Evolutionary conservation across 768 basidiomycete species (phyloP).

Genomic region (Boletus huronensis): DNA sequence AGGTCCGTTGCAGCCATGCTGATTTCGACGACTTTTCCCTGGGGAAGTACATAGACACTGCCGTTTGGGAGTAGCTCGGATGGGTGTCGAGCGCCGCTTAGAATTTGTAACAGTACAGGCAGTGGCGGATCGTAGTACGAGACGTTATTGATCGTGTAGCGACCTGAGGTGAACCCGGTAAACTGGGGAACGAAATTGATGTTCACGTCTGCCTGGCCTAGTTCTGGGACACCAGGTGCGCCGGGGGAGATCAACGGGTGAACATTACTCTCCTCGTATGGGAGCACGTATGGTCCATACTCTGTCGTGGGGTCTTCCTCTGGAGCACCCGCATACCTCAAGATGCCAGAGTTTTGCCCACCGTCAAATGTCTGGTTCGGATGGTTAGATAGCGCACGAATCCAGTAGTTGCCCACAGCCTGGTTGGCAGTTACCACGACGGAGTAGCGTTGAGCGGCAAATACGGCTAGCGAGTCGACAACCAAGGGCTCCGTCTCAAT

Average conservation of each 20-base stretch:
- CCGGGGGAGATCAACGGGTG: constrained; percentile 28
- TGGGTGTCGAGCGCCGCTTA: constrained; percentile 35
- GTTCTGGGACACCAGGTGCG: constrained; percentile 35
- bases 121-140: constrained; percentile 31
- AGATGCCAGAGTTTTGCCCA: constrained; percentile 38
- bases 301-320: constrained; percentile 31
- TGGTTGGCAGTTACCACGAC: constrained; percentile 37
- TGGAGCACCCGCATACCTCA: constrained; percentile 40
- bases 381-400: constrained; percentile 29
- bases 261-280: constrained; percentile 36
- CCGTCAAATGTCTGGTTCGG: constrained; percentile 24
- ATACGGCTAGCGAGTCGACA: constrained; percentile 45
- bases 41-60: constrained; percentile 39
- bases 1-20: constrained; percentile 29
- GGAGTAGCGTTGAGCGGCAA: constrained; percentile 50
- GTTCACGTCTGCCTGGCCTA: constrained; percentile 40
- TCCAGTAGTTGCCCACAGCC: constrained; percentile 39
- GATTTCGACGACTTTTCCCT: constrained; percentile 44
- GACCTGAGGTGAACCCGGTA: not conserved
- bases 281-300: constrained; percentile 17
- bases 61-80: constrained; percentile 39
- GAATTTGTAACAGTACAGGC: constrained; percentile 43
- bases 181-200: constrained; percentile 32
- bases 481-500: constrained; percentile 33
- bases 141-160: constrained; percentile 25